Conservation (phyloP, 176 grass and related monocot species). For the Bromus sterilis region DNA sequence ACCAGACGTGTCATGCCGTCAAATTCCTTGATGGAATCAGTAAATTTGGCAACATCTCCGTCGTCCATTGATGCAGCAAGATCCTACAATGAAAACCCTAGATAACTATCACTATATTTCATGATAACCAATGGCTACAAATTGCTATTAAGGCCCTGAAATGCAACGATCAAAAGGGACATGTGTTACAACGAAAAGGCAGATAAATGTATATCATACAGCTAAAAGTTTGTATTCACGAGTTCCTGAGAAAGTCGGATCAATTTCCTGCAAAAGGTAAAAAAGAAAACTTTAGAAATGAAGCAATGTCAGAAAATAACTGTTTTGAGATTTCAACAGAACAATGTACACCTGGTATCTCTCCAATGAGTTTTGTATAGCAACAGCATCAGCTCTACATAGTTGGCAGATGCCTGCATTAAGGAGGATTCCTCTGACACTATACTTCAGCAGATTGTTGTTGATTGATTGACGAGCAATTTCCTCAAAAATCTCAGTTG, state of each 20-base stretch:
- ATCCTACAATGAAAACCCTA: conserved; percentile 48
- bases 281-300: conserved; percentile 17
- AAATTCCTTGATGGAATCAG: conserved; percentile 88
- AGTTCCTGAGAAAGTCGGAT: conserved; percentile 91
- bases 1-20: conserved; percentile 98
- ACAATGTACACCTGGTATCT: conserved; percentile 72
- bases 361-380: conserved; percentile 86
- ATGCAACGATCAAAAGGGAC: background rate
- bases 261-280: conserved; percentile 64
- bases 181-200: background rate
- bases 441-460: conserved; percentile 95
- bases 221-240: conserved; percentile 94
- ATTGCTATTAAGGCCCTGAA: background rate
- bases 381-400: conserved; percentile 84
- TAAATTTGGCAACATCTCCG: conserved; percentile 89
- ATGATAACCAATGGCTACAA: conserved; percentile 1
- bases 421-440: conserved; percentile 92
- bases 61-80: conserved; percentile 91
- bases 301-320: conserved; percentile 11
- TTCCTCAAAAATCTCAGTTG: conserved; percentile 83
- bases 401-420: conserved; percentile 97
- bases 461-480: conserved; percentile 87
- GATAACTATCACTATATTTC: background rate
- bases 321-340: background rate
- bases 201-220: conserved; percentile 43